Base-by-base conservation (phyloP, 2,329 filamentous ascomycete species). In the Myriosclerotinia scirpicola region DNA sequence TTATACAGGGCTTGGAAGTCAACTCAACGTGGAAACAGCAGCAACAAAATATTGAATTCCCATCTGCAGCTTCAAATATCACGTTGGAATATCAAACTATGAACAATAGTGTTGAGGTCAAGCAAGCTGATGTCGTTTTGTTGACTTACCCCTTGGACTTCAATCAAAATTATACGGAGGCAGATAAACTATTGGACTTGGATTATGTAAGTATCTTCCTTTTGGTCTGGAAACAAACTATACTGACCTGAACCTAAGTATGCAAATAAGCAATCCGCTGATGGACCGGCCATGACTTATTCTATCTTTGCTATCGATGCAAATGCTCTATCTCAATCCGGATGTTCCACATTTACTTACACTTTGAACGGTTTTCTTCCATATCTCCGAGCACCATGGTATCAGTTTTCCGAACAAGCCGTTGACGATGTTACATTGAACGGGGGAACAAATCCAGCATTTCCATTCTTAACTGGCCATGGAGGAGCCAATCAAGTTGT, bases 201-300 rank as follows among this genome's bases (percentile, higher is more conserved):
- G 86, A 90, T 71, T 91, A 90, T 73, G 81, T 82, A 73, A 71
- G 79, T 76, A 1, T 54, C n/a, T 11, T n/a, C 5, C 12, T 34
- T 8, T 14, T 14, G 8, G 20, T 36, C 9, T 50, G 20, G 11
- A 67, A 46, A 20, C 62, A 2, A 26, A 15, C 22, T 8, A 30
- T 6, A 69, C 65, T 69, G 66, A 75, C 44, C 48, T 50, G 46
- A n/a, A 40, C 14, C 20, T 5, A 36, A 83, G 80, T 90, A 91
- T 72, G 87, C 89, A 5, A 85, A 85, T 54, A 88, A 87, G 65
- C 88, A 91, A 76, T 89, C 87, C 1, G 78, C 83, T 1, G 83
- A 90, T 70, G 89, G 89, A 0, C 89, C 89, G 1, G 89, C 85
- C 3, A 91, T 91, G 89, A 91, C 89, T 1, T 91, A 89, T 76